Percentiles rank a stretch among this genome's conserved stretches.
Evolutionary conservation across 371 early-diverging fungal genomes (phyloP).

Genomic region (Saksenaea vasiformis): DNA sequence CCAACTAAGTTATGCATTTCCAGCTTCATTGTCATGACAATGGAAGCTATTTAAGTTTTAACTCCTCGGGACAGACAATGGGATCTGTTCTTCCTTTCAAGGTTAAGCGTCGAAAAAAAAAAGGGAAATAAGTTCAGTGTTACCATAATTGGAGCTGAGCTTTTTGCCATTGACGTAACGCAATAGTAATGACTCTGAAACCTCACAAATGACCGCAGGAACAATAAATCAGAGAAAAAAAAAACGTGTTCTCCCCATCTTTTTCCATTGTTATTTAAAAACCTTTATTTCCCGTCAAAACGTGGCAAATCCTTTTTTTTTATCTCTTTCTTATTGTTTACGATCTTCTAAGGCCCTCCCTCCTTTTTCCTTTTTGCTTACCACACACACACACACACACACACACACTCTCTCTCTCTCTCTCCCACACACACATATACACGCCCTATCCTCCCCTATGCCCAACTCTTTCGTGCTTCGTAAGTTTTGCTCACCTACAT

Average conservation of each 20-base stretch:
- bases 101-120: neutral
- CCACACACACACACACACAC: neutral
- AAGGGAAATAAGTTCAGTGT: neutral
- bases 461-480: neutral
- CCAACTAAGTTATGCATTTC: neutral
- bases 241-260: conserved; percentile 5
- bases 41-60: neutral
- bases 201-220: neutral
- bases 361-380: neutral
- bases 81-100: neutral
- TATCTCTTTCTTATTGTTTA: neutral
- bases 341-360: neutral
- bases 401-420: neutral
- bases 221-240: neutral
- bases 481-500: neutral
- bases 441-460: neutral
- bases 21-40: neutral
- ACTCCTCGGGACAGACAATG: neutral
- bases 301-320: conserved; percentile 1
- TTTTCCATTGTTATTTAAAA: neutral
- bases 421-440: neutral
- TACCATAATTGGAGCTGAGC: conserved; percentile 2
- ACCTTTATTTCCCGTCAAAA: neutral
- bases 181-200: neutral
- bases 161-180: neutral